These are phyloP conservation scores for Globisporangium solare DNA, from an alignment of 352 stramenopile genomes.

Conservation along the genomic window DNA sequence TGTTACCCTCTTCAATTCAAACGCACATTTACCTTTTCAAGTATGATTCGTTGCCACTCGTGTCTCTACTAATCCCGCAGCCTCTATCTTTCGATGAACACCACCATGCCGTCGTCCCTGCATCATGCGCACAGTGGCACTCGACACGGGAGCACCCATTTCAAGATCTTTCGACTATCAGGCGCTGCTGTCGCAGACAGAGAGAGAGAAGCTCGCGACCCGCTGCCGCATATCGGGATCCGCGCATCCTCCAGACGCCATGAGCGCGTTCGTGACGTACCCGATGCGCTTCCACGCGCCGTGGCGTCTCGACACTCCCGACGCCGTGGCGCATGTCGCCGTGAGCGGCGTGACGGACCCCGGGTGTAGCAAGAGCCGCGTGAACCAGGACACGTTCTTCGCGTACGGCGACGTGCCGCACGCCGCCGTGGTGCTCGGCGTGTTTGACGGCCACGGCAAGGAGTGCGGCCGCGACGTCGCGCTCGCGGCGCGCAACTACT, in stretches of 20 bases:
- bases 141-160: not conserved
- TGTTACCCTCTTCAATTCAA: no score
- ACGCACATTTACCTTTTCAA: no score
- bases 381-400: slow-evolving; percentile 91
- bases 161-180: not conserved
- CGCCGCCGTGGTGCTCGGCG: slow-evolving; percentile 48
- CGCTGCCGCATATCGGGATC: no score
- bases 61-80: no score
- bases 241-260: not conserved
- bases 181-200: not conserved
- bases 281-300: slow-evolving; percentile 1
- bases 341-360: slow-evolving; percentile 54
- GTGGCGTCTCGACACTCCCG: not conserved
- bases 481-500: slow-evolving; percentile 50
- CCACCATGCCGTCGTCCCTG: no score
- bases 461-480: slow-evolving; percentile 72
- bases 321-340: slow-evolving; percentile 14
- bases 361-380: slow-evolving; percentile 38
- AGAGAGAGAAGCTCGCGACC: not conserved
- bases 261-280: slow-evolving; percentile 11
- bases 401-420: slow-evolving; percentile 37
- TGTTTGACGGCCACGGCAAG: slow-evolving; percentile 86
- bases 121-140: no score
- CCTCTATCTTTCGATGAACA: no score
- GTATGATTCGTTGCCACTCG: no score